Evolutionary conservation across 2,329 filamentous ascomycete genomes (phyloP).

Genomic region (Fusarium napiforme): DNA sequence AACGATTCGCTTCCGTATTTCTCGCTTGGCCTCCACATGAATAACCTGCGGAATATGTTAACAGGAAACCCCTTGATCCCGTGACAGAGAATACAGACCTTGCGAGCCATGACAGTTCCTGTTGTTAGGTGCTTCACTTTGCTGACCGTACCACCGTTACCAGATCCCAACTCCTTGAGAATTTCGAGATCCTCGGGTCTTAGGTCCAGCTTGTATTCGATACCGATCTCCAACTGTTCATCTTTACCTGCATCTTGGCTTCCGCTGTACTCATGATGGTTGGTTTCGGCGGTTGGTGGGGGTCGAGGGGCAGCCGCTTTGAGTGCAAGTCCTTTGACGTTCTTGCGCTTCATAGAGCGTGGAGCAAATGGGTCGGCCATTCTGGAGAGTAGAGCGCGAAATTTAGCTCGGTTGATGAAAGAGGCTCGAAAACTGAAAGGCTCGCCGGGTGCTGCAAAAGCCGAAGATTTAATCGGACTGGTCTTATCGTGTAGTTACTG

Average conservation of each 20-base stretch:
- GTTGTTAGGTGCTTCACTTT: conserved; percentile 96
- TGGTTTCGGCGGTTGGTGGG: conserved; percentile 77
- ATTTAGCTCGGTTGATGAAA: conserved; percentile 12
- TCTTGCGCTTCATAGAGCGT: conserved; percentile 97
- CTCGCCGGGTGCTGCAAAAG: conserved; percentile 13
- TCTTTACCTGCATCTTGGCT: conserved; percentile 68
- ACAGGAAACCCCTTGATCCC: not conserved
- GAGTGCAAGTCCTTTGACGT: conserved; percentile 94
- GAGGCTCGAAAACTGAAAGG: not conserved
- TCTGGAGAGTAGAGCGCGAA: conserved; percentile 38
- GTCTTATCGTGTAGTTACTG: conserved; percentile 29
- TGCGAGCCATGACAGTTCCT: conserved; percentile 96
- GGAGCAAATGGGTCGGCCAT: conserved; percentile 73
- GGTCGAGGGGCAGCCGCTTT: conserved; percentile 80
- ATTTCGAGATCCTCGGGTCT: conserved; percentile 92
- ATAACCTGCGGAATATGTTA: conserved; percentile 74
- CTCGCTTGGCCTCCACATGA: conserved; percentile 96
- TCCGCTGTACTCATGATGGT: conserved; percentile 68
- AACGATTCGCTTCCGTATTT: conserved; percentile 96
- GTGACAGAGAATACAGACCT: conserved; percentile 67
- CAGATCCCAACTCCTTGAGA: conserved; percentile 92
- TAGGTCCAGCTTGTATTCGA: conserved; percentile 95
- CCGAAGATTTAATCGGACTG: conserved; percentile 24
- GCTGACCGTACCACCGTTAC: conserved; percentile 97
- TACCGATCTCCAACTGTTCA: conserved; percentile 87